These are phyloP conservation scores for Vigna reflexopilosa DNA, from an alignment of 306 rosid genomes.

Conservation along the genomic window DNA sequence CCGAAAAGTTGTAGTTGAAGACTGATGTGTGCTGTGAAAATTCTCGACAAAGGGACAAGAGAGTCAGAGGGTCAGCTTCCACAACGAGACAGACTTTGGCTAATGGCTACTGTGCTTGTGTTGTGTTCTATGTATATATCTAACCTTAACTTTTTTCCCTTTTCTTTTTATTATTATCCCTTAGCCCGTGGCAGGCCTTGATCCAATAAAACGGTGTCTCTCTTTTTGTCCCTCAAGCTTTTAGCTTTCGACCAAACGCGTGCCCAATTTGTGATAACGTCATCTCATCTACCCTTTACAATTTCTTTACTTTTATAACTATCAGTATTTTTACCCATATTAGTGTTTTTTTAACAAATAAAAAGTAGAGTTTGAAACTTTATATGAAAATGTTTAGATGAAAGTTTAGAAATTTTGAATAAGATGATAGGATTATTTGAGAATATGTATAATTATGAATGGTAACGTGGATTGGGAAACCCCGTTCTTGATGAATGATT, in stretches of 20 bases:
- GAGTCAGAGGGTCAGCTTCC: conserved; percentile 60
- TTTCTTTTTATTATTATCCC: conserved; percentile 8
- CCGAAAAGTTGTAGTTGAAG: not conserved
- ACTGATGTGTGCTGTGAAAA: conserved; percentile 56
- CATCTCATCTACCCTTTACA: conserved; percentile 62
- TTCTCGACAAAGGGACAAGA: conserved; percentile 78
- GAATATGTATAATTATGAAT: conserved; percentile 35
- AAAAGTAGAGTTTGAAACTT: not conserved
- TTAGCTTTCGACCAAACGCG: conserved; percentile 74
- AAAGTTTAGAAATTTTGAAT: not conserved
- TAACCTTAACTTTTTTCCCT: conserved; percentile 18
- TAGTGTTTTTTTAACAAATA: not conserved
- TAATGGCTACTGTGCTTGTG: conserved; percentile 24
- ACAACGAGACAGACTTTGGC: conserved; percentile 47
- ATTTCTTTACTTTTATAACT: not conserved
- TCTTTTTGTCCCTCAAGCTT: conserved; percentile 61
- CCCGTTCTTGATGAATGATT: conserved; percentile 86
- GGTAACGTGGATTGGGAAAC: conserved; percentile 57
- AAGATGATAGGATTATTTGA: not conserved
- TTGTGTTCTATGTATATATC: not conserved
- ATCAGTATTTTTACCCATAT: not conserved
- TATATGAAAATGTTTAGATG: not conserved
- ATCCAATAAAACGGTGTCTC: conserved; percentile 57
- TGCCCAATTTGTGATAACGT: conserved; percentile 72
- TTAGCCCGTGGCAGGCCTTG: conserved; percentile 45